Evolutionary conservation across 345 rosid genomes (phyloP).

Genomic region (Sonneratia alba): DNA sequence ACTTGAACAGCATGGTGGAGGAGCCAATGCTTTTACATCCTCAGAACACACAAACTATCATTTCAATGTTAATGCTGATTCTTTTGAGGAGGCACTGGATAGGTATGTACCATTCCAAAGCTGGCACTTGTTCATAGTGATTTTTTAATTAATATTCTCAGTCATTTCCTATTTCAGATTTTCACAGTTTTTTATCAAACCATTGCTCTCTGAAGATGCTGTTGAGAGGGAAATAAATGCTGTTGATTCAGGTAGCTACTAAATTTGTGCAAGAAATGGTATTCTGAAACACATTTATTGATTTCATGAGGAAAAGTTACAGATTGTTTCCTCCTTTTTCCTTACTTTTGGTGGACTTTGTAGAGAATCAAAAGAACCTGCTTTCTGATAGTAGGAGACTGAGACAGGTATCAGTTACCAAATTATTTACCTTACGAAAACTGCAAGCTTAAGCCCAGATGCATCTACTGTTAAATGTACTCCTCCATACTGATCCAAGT

Average conservation of each 20-base stretch:
- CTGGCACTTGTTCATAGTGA: slow-evolving; percentile 7
- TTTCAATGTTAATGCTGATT: slow-evolving; percentile 57
- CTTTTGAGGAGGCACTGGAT: slow-evolving; percentile 72
- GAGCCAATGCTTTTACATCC: slow-evolving; percentile 62
- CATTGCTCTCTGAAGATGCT: slow-evolving; percentile 81
- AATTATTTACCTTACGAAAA: not conserved
- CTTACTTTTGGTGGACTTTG: slow-evolving; percentile 10
- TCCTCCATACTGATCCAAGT: not conserved
- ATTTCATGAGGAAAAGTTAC: slow-evolving; percentile 26
- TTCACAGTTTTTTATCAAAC: slow-evolving; percentile 73
- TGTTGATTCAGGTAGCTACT: slow-evolving; percentile 59
- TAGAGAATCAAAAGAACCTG: slow-evolving; percentile 82
- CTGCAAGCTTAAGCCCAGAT: not conserved
- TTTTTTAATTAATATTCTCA: slow-evolving; percentile 9
- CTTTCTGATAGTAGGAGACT: slow-evolving; percentile 71
- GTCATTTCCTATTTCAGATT: slow-evolving; percentile 35
- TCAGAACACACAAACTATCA: slow-evolving; percentile 57
- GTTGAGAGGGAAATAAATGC: slow-evolving; percentile 77
- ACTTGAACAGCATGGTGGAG: slow-evolving; percentile 68
- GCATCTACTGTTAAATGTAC: not conserved
- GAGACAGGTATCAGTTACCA: slow-evolving; percentile 42
- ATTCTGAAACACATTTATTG: not conserved
- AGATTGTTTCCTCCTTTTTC: slow-evolving; percentile 18
- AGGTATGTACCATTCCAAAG: slow-evolving; percentile 25
- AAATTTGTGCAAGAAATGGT: not conserved